Evolutionary conservation across 192 early-diverging fungal genomes (phyloP).

Genomic region (Backusella macrospora): DNA sequence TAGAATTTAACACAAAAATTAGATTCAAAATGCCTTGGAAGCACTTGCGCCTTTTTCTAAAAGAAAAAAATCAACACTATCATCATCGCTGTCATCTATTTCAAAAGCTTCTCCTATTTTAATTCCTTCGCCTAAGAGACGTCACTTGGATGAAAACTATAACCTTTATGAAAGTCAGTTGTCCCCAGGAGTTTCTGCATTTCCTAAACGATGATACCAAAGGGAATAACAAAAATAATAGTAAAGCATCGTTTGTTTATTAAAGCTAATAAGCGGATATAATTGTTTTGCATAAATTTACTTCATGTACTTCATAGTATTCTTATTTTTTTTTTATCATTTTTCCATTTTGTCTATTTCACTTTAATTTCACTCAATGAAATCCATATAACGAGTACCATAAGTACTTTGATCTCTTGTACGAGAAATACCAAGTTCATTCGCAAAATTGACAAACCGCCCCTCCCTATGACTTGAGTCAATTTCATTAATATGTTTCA

Average conservation of each 20-base stretch:
- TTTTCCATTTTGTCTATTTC: too few species aligned
- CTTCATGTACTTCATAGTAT: too few species aligned
- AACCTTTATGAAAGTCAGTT: background rate
- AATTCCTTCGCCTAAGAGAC: background rate
- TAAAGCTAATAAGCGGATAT: too few species aligned
- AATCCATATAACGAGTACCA: background rate
- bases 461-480: background rate
- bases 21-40: conserved; percentile 28
- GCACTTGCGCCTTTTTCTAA: conserved; percentile 25
- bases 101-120: background rate
- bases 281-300: too few species aligned
- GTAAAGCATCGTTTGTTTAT: background rate
- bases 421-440: conserved; percentile 1
- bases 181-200: background rate
- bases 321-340: too few species aligned
- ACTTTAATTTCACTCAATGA: background rate
- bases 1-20: background rate
- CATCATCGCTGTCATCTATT: background rate
- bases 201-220: background rate
- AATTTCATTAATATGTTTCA: background rate
- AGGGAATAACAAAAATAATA: background rate
- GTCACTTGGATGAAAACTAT: background rate
- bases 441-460: conserved; percentile 22
- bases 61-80: background rate
- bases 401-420: conserved; percentile 18